Conservation (phyloP, 768 basidiomycete species). For the Hericium rajendrae region DNA sequence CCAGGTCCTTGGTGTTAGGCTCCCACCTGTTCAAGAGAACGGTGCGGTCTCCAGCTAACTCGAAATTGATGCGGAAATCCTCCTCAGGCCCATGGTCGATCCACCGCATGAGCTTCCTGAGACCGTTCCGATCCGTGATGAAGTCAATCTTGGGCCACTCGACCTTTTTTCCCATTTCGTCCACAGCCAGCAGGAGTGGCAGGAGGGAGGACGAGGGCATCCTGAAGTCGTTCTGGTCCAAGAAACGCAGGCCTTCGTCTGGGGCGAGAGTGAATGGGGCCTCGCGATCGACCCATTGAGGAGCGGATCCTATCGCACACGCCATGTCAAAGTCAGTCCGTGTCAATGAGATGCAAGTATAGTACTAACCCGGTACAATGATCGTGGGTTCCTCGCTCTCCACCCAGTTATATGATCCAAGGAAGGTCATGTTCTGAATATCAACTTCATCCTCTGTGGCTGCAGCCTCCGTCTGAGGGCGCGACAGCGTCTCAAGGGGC, state of each 20-base stretch:
- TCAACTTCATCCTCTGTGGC: neutral
- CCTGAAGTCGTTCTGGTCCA: neutral
- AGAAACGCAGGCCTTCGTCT: neutral
- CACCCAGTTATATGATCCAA: neutral
- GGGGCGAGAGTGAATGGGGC: neutral
- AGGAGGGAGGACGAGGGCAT: neutral
- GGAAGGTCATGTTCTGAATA: neutral
- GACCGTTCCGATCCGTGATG: neutral
- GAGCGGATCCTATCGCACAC: neutral
- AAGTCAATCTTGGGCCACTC: neutral
- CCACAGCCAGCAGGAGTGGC: neutral
- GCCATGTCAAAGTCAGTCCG: no score
- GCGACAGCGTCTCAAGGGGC: conserved; percentile 2
- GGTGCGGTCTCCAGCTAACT: neutral
- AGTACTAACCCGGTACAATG: neutral
- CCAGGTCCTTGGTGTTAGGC: conserved; percentile 10
- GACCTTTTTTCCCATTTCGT: conserved; percentile 3
- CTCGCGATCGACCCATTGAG: neutral
- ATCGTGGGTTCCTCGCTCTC: neutral
- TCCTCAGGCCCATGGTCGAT: neutral
- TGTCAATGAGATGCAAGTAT: neutral
- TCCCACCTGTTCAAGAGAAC: neutral
- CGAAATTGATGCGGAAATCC: neutral
- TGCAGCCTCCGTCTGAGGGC: neutral
- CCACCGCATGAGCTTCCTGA: neutral